A percentile compares a stretch with the other conserved stretches of the same genome.
Evolutionary conservation across 2,329 filamentous ascomycete species (phyloP).

Genomic region (Penicillium sp.): DNA sequence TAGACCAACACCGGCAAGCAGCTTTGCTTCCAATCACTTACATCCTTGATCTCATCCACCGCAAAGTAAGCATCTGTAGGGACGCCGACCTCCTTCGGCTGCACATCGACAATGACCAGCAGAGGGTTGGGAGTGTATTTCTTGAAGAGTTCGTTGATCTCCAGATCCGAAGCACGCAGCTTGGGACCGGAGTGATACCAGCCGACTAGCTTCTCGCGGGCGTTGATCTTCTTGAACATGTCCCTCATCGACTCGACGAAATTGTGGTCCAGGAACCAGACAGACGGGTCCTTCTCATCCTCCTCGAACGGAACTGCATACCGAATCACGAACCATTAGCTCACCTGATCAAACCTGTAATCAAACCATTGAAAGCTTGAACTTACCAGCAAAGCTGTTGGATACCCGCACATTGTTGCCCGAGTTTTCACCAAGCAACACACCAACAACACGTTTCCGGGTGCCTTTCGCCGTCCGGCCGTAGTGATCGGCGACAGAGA

Average conservation of each 20-base stretch:
- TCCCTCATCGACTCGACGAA: slow-evolving; percentile 99
- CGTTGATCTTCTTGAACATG: slow-evolving; percentile 99
- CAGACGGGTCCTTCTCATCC: slow-evolving; percentile 95
- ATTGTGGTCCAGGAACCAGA: slow-evolving; percentile 99
- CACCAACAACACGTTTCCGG: slow-evolving; percentile 84
- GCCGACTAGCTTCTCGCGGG: slow-evolving; percentile 95
- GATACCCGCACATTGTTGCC: slow-evolving; percentile 94
- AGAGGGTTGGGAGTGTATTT: slow-evolving; percentile 95
- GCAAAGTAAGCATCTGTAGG: slow-evolving; percentile 99
- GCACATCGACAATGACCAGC: slow-evolving; percentile 95
- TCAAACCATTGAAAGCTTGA: slow-evolving; percentile 9
- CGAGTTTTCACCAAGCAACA: slow-evolving; percentile 90
- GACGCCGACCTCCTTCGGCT: slow-evolving; percentile 95
- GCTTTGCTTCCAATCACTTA: slow-evolving; percentile 45
- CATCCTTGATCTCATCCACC: slow-evolving; percentile 98
- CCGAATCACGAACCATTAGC: slow-evolving; percentile 17
- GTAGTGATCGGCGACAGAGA: slow-evolving; percentile 97
- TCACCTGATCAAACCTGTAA: slow-evolving; percentile 2
- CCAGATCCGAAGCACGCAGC: slow-evolving; percentile 88
- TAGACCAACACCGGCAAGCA: neutral
- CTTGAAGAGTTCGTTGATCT: slow-evolving; percentile 99
- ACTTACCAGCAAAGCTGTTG: slow-evolving; percentile 93
- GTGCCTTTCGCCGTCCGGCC: slow-evolving; percentile 88
- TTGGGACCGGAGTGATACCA: slow-evolving; percentile 99
- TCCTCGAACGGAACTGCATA: slow-evolving; percentile 88